phyloP scores from a whole-genome alignment of 805 yeast genomes.

The Candida silvicultrix region DNA sequence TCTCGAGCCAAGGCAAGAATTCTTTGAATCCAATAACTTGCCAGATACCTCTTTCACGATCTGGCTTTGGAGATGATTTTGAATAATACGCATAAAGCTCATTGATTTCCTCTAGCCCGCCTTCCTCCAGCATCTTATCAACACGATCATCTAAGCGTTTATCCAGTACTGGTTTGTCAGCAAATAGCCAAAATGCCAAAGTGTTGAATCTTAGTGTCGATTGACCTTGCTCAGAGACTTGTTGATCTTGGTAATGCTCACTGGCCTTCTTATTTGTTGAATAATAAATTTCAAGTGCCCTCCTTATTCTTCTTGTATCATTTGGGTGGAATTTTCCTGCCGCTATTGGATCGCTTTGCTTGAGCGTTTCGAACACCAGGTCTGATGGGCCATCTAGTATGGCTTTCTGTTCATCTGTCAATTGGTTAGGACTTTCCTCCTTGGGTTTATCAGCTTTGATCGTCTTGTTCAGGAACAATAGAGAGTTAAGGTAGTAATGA shows the following conservation, averaged over 20 bases:
- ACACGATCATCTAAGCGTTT: conserved; percentile 71
- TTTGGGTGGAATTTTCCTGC: conserved; percentile 88
- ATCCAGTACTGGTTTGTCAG: conserved; percentile 52
- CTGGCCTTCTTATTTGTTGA: conserved; percentile 65
- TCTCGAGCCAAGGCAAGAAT: conserved; percentile 62
- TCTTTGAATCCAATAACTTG: conserved; percentile 95
- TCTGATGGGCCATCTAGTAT: conserved; percentile 54
- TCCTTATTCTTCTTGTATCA: conserved; percentile 67
- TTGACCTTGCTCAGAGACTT: conserved; percentile 31
- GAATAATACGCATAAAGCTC: conserved; percentile 46
- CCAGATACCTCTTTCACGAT: conserved; percentile 73
- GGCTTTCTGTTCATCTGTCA: conserved; percentile 27
- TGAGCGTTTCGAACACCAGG: conserved; percentile 40
- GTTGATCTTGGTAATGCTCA: conserved; percentile 61
- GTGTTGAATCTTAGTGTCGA: conserved; percentile 52
- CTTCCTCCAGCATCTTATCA: conserved; percentile 69
- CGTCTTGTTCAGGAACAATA: conserved; percentile 66
- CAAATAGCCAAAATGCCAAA: conserved; percentile 77
- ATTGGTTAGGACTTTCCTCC: conserved; percentile 2
- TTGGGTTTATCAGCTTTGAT: conserved; percentile 29
- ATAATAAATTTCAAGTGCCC: conserved; percentile 78
- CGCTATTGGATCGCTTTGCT: conserved; percentile 58
- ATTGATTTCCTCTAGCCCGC: conserved; percentile 65
- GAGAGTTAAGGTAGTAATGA: conserved; percentile 81
- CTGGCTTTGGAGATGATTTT: conserved; percentile 31